phyloP scores from a whole-genome alignment of 2,329 filamentous ascomycete species.

The Juglanconis juglandina region DNA sequence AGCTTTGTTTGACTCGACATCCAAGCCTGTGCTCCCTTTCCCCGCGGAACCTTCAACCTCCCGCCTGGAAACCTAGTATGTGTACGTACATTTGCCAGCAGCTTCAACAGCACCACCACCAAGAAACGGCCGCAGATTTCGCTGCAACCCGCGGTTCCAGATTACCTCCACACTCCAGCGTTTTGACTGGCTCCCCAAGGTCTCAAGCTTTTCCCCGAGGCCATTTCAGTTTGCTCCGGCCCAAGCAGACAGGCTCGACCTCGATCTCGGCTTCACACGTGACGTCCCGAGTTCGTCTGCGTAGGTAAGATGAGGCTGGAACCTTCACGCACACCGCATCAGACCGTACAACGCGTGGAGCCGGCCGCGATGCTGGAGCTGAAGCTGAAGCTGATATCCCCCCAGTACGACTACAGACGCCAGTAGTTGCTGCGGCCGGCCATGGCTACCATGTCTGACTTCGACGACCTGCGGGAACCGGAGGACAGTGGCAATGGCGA shows the following conservation, averaged over 20 bases:
- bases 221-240: not conserved
- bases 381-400: not conserved
- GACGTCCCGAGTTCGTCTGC: not conserved
- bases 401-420: slow-evolving; percentile 1
- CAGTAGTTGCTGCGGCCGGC: not conserved
- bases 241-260: not conserved
- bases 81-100: too few relatives aligned
- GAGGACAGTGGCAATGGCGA: slow-evolving; percentile 1
- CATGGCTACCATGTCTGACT: slow-evolving; percentile 7
- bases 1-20: too few relatives aligned
- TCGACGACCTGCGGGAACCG: slow-evolving; percentile 7
- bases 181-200: not conserved
- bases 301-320: slow-evolving; percentile 1
- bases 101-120: too few relatives aligned
- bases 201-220: not conserved
- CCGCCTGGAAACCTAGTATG: too few relatives aligned
- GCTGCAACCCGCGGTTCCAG: not conserved
- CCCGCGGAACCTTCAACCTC: too few relatives aligned
- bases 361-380: not conserved
- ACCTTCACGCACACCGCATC: not conserved
- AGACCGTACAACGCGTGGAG: not conserved
- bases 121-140: not conserved
- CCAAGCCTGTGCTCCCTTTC: too few relatives aligned
- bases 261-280: not conserved
- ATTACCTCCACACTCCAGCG: not conserved